Conservation (phyloP, 306 rosid species). For the Quercus ilex region DNA sequence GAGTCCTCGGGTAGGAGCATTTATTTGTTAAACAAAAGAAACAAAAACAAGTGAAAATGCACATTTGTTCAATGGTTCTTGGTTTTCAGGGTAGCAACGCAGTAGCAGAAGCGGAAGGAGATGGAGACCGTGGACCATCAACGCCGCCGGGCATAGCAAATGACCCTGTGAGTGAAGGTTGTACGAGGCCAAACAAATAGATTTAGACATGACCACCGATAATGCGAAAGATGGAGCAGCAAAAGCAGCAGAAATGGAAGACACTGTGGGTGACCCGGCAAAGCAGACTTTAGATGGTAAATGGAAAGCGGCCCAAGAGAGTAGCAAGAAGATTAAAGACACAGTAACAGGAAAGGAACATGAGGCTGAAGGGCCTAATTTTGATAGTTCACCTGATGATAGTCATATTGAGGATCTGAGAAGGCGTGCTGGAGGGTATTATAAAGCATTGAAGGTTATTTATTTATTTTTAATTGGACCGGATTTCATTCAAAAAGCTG, state of each 20-base stretch:
- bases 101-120: neutral
- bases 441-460: neutral
- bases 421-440: constrained; percentile 13
- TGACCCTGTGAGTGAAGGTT: constrained; percentile 14
- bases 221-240: constrained; percentile 15
- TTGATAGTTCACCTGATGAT: neutral
- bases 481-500: too few species aligned
- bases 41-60: too few species aligned
- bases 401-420: constrained; percentile 6
- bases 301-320: constrained; percentile 27
- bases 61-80: too few species aligned
- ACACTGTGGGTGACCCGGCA: constrained; percentile 25
- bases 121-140: neutral
- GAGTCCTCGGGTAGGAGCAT: too few species aligned
- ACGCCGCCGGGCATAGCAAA: neutral
- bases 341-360: neutral
- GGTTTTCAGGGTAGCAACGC: neutral
- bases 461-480: too few species aligned
- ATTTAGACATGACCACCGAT: neutral
- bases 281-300: constrained; percentile 34
- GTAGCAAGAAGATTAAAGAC: constrained; percentile 11
- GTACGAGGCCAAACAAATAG: constrained; percentile 16
- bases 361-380: neutral
- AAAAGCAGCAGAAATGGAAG: constrained; percentile 24
- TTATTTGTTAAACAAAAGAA: too few species aligned